phyloP scores from a whole-genome alignment of 306 rosid species.

The Cercis canadensis region DNA sequence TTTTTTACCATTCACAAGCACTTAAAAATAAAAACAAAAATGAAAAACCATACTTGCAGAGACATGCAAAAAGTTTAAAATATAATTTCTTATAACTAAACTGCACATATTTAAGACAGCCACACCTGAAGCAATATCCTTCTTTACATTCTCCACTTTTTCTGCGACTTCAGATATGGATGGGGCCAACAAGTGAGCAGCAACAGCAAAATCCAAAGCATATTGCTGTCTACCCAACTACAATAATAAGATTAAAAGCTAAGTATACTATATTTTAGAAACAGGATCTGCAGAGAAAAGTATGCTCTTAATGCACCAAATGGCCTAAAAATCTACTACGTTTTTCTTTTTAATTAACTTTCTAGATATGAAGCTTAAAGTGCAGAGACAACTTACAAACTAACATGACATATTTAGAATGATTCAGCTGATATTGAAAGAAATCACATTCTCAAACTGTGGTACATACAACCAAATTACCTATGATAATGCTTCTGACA shows the following conservation, averaged over 20 bases:
- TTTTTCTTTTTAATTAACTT: too few relatives aligned
- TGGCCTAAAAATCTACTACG: neutral
- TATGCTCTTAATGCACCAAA: constrained; percentile 21
- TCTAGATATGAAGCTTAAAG: too few relatives aligned
- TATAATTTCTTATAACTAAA: constrained; percentile 6
- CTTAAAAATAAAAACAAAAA: too few relatives aligned
- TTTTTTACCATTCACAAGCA: too few relatives aligned
- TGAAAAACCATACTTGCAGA: constrained; percentile 22
- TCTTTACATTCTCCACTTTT: constrained; percentile 70
- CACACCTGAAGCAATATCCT: constrained; percentile 90
- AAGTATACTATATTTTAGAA: constrained; percentile 12
- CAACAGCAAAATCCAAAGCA: constrained; percentile 83
- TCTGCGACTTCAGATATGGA: constrained; percentile 67
- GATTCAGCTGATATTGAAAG: too few relatives aligned
- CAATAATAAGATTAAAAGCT: constrained; percentile 39
- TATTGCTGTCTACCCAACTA: constrained; percentile 87
- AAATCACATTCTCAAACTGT: too few relatives aligned
- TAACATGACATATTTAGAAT: too few relatives aligned
- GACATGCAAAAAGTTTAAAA: neutral
- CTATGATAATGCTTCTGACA: constrained; percentile 95
- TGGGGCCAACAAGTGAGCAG: constrained; percentile 76
- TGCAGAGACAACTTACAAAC: too few relatives aligned
- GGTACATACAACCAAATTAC: too few relatives aligned
- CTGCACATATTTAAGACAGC: constrained; percentile 22
- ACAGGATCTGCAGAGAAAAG: constrained; percentile 25